phyloP scores from a whole-genome alignment of 1,284 basidiomycete genomes.

The Rhodotorula sp. region DNA sequence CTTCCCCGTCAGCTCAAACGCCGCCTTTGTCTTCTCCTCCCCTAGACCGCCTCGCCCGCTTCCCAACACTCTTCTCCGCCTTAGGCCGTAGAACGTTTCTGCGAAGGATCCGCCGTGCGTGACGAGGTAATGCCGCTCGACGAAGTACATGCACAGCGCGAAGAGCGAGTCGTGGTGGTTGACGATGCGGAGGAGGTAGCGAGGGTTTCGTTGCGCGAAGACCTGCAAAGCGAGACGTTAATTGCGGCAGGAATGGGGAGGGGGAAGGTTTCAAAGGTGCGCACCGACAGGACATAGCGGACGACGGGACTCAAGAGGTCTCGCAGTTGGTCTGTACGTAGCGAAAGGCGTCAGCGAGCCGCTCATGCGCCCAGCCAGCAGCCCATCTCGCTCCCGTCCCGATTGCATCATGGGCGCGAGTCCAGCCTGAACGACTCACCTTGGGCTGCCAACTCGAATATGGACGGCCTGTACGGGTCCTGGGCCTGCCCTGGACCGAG shows the following conservation, averaged over 20 bases:
- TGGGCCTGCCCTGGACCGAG: constrained; percentile 65
- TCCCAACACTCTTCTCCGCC: constrained; percentile 68
- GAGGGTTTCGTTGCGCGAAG: constrained; percentile 90
- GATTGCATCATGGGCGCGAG: no score
- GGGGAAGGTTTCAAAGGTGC: neutral
- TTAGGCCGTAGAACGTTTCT: constrained; percentile 89
- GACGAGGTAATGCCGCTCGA: constrained; percentile 87
- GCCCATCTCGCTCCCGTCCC: no score
- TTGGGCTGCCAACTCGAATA: constrained; percentile 94
- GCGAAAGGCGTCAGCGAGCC: neutral
- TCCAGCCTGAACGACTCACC: constrained; percentile 13
- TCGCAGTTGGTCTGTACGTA: constrained; percentile 71
- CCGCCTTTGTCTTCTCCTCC: constrained; percentile 59
- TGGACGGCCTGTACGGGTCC: constrained; percentile 60
- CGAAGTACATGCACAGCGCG: constrained; percentile 76
- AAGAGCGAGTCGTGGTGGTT: constrained; percentile 97
- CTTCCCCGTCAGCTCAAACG: constrained; percentile 59
- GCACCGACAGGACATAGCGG: constrained; percentile 89
- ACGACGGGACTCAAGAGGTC: constrained; percentile 91
- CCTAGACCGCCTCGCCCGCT: constrained; percentile 52
- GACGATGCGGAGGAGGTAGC: constrained; percentile 85
- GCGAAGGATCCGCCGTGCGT: constrained; percentile 78
- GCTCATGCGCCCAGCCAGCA: no score
- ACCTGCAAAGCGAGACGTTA: constrained; percentile 61
- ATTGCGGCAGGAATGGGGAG: neutral